These are phyloP conservation scores for Astraeus odoratus DNA, from an alignment of 768 basidiomycete genomes.

Conservation along the genomic window DNA sequence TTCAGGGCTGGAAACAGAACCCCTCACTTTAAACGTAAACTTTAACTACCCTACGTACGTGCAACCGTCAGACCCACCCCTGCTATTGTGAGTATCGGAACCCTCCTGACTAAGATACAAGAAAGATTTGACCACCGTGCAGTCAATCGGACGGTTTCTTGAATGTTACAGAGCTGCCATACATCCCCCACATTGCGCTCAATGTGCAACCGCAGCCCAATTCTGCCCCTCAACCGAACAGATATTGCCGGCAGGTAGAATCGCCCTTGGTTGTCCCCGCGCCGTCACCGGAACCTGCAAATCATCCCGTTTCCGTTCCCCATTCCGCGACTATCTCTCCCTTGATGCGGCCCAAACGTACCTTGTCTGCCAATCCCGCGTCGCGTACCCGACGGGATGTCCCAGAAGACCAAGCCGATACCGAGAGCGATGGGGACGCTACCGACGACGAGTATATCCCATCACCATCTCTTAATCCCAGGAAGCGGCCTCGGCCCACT, in stretches of 20 bases:
- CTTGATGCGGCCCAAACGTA: slow-evolving; percentile 11
- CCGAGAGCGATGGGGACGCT: slow-evolving; percentile 33
- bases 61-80: slow-evolving; percentile 7
- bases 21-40: slow-evolving; percentile 12
- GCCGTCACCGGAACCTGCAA: not conserved
- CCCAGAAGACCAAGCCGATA: slow-evolving; percentile 25
- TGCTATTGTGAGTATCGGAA: slow-evolving; percentile 20
- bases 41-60: slow-evolving; percentile 8
- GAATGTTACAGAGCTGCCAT: slow-evolving; percentile 4
- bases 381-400: slow-evolving; percentile 3
- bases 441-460: slow-evolving; percentile 43
- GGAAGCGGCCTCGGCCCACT: slow-evolving; percentile 27
- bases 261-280: not conserved
- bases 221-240: not conserved
- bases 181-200: slow-evolving; percentile 7
- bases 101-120: not conserved
- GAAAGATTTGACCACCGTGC: slow-evolving; percentile 9
- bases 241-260: not conserved
- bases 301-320: not conserved
- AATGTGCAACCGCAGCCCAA: slow-evolving; percentile 3
- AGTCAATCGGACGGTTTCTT: slow-evolving; percentile 14
- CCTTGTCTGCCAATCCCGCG: slow-evolving; percentile 1
- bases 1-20: slow-evolving; percentile 25
- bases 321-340: slow-evolving; percentile 3
- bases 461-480: slow-evolving; percentile 25